Base-by-base conservation (phyloP, 179 eudicot species). In the Gypsophila paniculata region DNA sequence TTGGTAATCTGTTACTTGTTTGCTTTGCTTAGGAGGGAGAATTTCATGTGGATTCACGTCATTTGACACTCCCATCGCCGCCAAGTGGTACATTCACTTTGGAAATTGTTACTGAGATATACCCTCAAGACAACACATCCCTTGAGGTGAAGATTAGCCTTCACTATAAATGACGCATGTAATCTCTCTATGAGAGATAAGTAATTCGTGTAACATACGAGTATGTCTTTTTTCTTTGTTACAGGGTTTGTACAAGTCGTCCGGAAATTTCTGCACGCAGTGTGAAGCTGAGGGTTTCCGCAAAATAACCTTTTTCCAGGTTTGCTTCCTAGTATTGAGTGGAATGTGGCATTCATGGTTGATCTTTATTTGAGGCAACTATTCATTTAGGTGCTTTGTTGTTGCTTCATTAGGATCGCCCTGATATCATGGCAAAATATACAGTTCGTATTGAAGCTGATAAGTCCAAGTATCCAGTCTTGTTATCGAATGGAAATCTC, bases 241-340 rank as follows among this genome's bases (percentile, higher is more conserved):
- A n/a, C 70, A 95, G 99, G 99, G 98, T 68, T 89, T 95, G 70
- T 95, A 95, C 84, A 89, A 88, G 79, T 82, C 97, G 21, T 90
- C 96, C 57, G 93, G 90, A 52, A 92, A 88, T 78, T 95, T 92
- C 82, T 95, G 99, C 76, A 95, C 97, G 21, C 98, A 95, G 68
- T 95, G 99, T 81, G 99, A 95, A 83, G 99, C 99, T 21, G 99
- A 95, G 80, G 97, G 99, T 76, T 94, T 94, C 76, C 88, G 99
- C 13, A 92, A 90, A 79, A 95, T 95, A 73, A 92, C 97, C 62
- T 95, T 80, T 79, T 95, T 85, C 81, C 99, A 92, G 96, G 99
- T 91, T 70, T n/a, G 23, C 49, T 62, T 66, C 9, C 18, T 21
- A 62, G 0, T 51, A 32, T n/a, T 51, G 44, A 68, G 65, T 68